Base-by-base conservation (phyloP, 1,284 basidiomycete species). In the Fomitopsis palustris region DNA sequence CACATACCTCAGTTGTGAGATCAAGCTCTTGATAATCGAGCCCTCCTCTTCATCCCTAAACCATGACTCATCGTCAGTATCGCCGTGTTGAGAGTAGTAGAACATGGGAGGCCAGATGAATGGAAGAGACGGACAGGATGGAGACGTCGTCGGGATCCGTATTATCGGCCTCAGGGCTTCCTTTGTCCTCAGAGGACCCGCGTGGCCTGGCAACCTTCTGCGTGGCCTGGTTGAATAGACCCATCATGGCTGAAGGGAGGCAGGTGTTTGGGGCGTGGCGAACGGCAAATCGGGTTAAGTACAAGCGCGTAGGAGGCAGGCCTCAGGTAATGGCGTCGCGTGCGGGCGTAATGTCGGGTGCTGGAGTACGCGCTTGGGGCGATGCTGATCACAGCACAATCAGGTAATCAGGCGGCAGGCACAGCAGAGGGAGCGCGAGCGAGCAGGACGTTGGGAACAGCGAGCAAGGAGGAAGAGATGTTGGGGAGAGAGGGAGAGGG, bases 131-230 rank as follows among this genome's bases (percentile, higher is more conserved):
- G 72, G 70, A 92, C 90, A 92, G 75, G 77, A 92, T 86, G 63
- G 90, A 92, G 61, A 90, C 92, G 72, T 92, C 90, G 74, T 92
- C 90, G 59, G 89, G 86, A 65, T 90, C 87, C 49, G 88, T 88
- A 35, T 31, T 21, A 35, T 52, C 49, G 71, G 90, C 90, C 63
- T 89, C 87, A 43, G 87, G 87, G 55, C 82, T 78, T 71, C 82
- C 87, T 71, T 90, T 87, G 54, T 86, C 84, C 65, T 83, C 80
- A 69, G 81, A 78, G 64, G 78, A 70, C 66, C 80, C 83, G 72
- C 74, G 74, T 69, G 75, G 74, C 60, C 83, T 83, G 66, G 82
- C 83, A 65, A 87, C 79, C 72, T 81, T 81, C 64, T 81, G 81
- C 58, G 83, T 82, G 55, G 88, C 86, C 73, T 85, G 82, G 74